These are phyloP conservation scores for Neurospora tetrasperma DNA, from an alignment of 495 filamentous ascomycete species.

Conservation along the genomic window DNA sequence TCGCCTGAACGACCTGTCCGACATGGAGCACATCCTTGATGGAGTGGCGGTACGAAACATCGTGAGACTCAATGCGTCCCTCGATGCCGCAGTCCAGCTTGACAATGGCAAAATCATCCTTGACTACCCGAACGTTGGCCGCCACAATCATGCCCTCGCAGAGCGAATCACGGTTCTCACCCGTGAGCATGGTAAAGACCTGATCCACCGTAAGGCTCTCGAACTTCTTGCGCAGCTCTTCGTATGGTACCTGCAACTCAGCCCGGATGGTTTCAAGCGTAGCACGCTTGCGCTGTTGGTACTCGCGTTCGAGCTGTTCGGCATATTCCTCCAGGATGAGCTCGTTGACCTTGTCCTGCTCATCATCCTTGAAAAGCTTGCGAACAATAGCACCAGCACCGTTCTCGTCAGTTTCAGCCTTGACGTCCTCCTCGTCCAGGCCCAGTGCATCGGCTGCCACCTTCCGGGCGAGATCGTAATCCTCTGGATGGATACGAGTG, in stretches of 20 bases:
- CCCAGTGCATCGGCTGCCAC: conserved; percentile 97
- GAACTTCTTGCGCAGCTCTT: conserved; percentile 82
- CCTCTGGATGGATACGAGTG: conserved; percentile 92
- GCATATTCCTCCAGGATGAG: conserved; percentile 94
- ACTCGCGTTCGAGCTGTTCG: conserved; percentile 84
- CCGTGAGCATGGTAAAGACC: conserved; percentile 94
- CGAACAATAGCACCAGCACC: conserved; percentile 83
- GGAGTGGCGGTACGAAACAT: conserved; percentile 53
- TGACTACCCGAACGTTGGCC: conserved; percentile 76
- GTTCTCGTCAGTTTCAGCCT: conserved; percentile 81
- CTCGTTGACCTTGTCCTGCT: conserved; percentile 91
- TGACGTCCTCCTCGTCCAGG: conserved; percentile 94
- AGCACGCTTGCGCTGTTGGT: conserved; percentile 87
- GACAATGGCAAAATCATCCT: conserved; percentile 83
- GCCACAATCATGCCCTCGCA: conserved; percentile 83
- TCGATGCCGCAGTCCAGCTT: conserved; percentile 92
- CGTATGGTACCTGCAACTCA: conserved; percentile 84
- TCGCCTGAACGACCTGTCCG: conserved; percentile 78
- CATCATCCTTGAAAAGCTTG: conserved; percentile 81
- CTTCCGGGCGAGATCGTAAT: conserved; percentile 93
- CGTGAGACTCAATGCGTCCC: conserved; percentile 65
- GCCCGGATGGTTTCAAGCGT: conserved; percentile 94
- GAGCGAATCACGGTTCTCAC: conserved; percentile 77
- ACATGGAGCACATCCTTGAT: conserved; percentile 50
- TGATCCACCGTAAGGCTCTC: conserved; percentile 60